Evolutionary conservation across 108 stramenopile genomes (phyloP).

Genomic region (Conticribra guillardii): DNA sequence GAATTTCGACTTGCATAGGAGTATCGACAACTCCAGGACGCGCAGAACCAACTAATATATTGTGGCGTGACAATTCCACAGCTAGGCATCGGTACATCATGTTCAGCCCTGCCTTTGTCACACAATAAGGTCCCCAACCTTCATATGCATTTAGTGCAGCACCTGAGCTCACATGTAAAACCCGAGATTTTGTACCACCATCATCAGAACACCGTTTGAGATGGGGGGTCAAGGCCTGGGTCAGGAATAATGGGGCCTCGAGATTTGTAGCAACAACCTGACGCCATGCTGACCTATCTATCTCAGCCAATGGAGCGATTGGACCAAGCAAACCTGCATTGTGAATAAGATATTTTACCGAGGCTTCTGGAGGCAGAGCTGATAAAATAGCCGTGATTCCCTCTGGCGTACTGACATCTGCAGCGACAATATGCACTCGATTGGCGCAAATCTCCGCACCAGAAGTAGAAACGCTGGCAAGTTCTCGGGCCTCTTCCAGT

Average conservation of each 20-base stretch:
- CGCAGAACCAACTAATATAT: slow-evolving; percentile 53
- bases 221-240: slow-evolving; percentile 60
- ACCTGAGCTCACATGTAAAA: slow-evolving; percentile 64
- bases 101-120: slow-evolving; percentile 70
- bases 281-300: slow-evolving; percentile 44
- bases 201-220: slow-evolving; percentile 37
- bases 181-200: slow-evolving; percentile 30
- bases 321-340: slow-evolving; percentile 69
- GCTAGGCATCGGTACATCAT: slow-evolving; percentile 65
- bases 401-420: slow-evolving; percentile 43
- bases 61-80: slow-evolving; percentile 43
- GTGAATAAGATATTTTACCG: slow-evolving; percentile 61
- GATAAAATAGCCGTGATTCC: slow-evolving; percentile 31
- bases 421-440: slow-evolving; percentile 22
- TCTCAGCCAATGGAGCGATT: slow-evolving; percentile 50
- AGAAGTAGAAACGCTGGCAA: slow-evolving; percentile 1
- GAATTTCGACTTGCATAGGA: slow-evolving; percentile 70
- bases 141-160: slow-evolving; percentile 58
- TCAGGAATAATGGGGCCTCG: slow-evolving; percentile 63
- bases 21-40: slow-evolving; percentile 80
- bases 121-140: slow-evolving; percentile 74
- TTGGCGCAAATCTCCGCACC: background rate
- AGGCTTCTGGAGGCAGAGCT: slow-evolving; percentile 29
- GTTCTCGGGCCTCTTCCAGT: slow-evolving; percentile 14
- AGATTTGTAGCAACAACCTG: slow-evolving; percentile 49